Evolutionary conservation across 345 rosid genomes (phyloP).

Genomic region (Hibiscus trionum): DNA sequence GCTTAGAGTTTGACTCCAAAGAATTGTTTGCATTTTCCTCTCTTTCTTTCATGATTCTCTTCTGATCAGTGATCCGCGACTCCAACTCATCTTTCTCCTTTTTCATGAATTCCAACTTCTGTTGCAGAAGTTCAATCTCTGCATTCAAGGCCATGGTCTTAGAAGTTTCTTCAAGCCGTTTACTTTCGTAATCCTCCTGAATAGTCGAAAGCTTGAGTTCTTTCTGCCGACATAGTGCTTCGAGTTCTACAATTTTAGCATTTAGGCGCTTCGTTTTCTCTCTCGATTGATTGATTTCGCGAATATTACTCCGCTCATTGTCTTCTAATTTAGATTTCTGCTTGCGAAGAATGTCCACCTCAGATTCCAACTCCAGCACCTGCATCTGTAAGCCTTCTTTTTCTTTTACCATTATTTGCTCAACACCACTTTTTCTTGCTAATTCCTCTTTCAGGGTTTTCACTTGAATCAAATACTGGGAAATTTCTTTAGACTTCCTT

Average conservation of each 20-base stretch:
- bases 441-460: slow-evolving; percentile 38
- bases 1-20: slow-evolving; percentile 23
- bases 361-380: slow-evolving; percentile 22
- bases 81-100: slow-evolving; percentile 24
- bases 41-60: slow-evolving; percentile 28
- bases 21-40: slow-evolving; percentile 26
- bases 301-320: slow-evolving; percentile 20
- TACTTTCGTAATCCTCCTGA: slow-evolving; percentile 9
- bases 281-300: slow-evolving; percentile 26
- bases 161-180: slow-evolving; percentile 16
- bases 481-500: slow-evolving; percentile 29
- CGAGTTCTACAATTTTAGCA: slow-evolving; percentile 31
- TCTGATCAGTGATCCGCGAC: slow-evolving; percentile 27
- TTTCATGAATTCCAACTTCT: slow-evolving; percentile 32
- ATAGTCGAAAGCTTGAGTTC: slow-evolving; percentile 17
- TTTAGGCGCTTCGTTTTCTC: slow-evolving; percentile 37
- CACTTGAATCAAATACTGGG: slow-evolving; percentile 25
- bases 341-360: slow-evolving; percentile 16
- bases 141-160: slow-evolving; percentile 15
- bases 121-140: slow-evolving; percentile 19
- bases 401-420: slow-evolving; percentile 27
- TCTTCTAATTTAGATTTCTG: slow-evolving; percentile 32
- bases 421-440: slow-evolving; percentile 18
- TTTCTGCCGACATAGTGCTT: slow-evolving; percentile 9
- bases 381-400: slow-evolving; percentile 26